Percentiles rank a stretch among this genome's conserved stretches.
These are phyloP conservation scores for Pythium brachiatum DNA, from an alignment of 352 stramenopile genomes.

Conservation along the genomic window DNA sequence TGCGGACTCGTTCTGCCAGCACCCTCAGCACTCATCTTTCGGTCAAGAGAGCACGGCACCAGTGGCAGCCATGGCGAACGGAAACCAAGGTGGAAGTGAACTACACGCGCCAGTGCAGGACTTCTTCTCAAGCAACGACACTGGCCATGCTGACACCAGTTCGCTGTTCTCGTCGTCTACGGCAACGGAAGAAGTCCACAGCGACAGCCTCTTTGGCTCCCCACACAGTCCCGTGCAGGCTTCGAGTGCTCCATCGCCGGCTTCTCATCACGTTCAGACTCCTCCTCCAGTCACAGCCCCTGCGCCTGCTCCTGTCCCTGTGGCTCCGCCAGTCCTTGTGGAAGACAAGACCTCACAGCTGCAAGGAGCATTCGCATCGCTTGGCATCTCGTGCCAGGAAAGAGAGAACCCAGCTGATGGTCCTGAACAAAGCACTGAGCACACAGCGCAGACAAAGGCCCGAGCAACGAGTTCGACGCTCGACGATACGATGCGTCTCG, in stretches of 20 bases:
- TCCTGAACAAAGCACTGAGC: background rate
- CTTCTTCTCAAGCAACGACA: slow-evolving; percentile 2
- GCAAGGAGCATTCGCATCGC: background rate
- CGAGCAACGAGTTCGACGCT: slow-evolving; percentile 16
- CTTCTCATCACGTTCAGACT: background rate
- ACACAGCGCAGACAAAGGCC: background rate
- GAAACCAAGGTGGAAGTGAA: background rate
- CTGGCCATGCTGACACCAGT: background rate
- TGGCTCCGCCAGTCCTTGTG: background rate
- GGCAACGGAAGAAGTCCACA: background rate
- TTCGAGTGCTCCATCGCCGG: background rate
- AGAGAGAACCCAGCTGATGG: background rate
- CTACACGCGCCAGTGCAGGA: slow-evolving; percentile 4
- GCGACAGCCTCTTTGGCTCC: background rate
- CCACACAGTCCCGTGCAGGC: background rate
- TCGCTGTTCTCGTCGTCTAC: background rate
- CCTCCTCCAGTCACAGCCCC: background rate
- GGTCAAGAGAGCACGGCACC: background rate
- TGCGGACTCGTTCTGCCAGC: slow-evolving; percentile 1
- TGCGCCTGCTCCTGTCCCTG: background rate
- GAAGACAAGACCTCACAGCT: background rate
- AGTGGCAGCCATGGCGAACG: background rate
- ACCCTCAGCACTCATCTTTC: background rate
- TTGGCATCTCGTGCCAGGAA: background rate
- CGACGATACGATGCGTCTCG: slow-evolving; percentile 62